Evolutionary conservation across 2,329 filamentous ascomycete genomes (phyloP).

Genomic region (Aspergillus unguis): DNA sequence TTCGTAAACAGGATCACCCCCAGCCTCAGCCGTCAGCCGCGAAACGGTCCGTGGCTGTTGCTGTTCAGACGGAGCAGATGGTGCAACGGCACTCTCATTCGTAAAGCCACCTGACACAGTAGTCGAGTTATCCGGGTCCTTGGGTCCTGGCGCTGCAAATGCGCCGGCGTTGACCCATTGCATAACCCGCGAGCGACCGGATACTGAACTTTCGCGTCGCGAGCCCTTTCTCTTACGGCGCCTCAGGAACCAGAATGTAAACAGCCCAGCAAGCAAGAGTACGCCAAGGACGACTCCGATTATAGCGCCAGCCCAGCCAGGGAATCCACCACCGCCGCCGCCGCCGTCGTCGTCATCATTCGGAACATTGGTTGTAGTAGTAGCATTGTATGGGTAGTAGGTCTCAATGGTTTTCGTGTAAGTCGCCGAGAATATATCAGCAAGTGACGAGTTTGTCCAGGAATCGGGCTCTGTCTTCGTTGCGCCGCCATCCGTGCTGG

Average conservation of each 20-base stretch:
- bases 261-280: conserved; percentile 12
- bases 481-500: conserved; percentile 7
- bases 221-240: conserved; percentile 8
- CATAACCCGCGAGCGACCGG: conserved; percentile 3
- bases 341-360: neutral
- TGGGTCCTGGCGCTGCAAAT: neutral
- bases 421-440: conserved; percentile 1
- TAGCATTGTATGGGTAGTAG: conserved; percentile 43
- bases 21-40: conserved; percentile 2
- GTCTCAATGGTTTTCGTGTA: conserved; percentile 12
- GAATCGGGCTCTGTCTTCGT: conserved; percentile 4
- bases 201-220: conserved; percentile 3
- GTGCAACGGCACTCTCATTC: neutral
- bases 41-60: neutral
- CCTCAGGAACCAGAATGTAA: conserved; percentile 19
- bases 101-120: neutral
- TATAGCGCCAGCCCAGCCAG: conserved; percentile 59
- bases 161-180: conserved; percentile 10
- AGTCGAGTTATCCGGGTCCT: conserved; percentile 2
- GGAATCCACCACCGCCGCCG: conserved; percentile 33
- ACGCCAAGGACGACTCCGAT: conserved; percentile 26
- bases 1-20: conserved; percentile 11
- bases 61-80: neutral
- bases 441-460: conserved; percentile 11
- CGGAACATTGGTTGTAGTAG: neutral